Evolutionary conservation across 1,139 yeast species (phyloP), one percentile per base, ranked within the genome.

Genomic region (Geotrichum aggregatum): DNA sequence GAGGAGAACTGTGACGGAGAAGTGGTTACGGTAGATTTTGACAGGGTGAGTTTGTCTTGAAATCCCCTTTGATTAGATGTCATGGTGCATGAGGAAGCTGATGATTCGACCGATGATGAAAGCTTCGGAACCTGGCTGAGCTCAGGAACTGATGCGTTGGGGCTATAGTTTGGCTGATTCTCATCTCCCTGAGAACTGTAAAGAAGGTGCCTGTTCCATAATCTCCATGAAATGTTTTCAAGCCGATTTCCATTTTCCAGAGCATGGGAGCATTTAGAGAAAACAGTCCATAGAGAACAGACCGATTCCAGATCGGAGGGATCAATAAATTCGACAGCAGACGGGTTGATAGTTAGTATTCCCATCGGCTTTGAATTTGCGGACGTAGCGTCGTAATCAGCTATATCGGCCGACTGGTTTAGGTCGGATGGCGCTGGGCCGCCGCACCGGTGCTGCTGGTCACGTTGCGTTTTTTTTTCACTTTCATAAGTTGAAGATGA

Each of bases 211-310:
- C 80, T 68, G 56, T 78, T 78, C 65, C 80, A 79, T 41, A 79
- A 71, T 38, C 84, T 67, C 84, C 84, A 80, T 48, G 81, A 76
- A 52, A 79, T 71, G 62, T 80, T 80, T 62, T 78, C 84, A 11
- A 80, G 65, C 18, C 84, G 69, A 50, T 76, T 71, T 30, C 84
- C 84, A 59, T 79, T 76, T 54, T 73, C 75, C 39, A 80, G 71
- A 55, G 71, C 71, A 54, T 74, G 73, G 18, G 80, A 74, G 40
- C 82, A 77, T 56, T 77, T 77, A 13, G 80, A 73, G 48, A 79
- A 68, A 6, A 80, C 79, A 8, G 77, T 69, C 80, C 82, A 78
- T 47, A 78, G 68, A 16, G 76, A 67, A 43, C 74, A 65, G 6
- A 77, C 71, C 22, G 64, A 61, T 39, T 61, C 66, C 10, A 67